Evolutionary conservation across 257 asterid genomes (phyloP).

Genomic region (Jacaranda copaia): DNA sequence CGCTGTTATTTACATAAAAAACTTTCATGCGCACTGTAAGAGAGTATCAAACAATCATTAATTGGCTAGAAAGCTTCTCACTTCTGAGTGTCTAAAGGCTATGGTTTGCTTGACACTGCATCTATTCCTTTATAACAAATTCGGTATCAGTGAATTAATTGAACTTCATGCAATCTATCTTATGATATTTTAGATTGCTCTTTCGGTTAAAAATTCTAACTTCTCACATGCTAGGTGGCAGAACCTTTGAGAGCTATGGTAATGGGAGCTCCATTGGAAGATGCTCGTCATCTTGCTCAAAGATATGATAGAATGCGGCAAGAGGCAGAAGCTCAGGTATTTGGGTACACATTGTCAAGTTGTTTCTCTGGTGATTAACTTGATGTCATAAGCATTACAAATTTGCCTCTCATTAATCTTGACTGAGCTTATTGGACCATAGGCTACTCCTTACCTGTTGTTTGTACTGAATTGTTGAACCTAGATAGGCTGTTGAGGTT

Average conservation of each 20-base stretch:
- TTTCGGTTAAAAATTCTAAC: slow-evolving; percentile 10
- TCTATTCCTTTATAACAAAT: neutral
- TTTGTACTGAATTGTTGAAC: slow-evolving; percentile 50
- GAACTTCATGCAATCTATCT: slow-evolving; percentile 11
- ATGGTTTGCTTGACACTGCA: too few relatives aligned
- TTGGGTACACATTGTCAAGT: slow-evolving; percentile 32
- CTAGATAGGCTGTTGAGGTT: slow-evolving; percentile 98
- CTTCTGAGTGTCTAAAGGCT: too few relatives aligned
- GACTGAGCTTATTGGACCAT: slow-evolving; percentile 34
- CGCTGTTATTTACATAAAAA: too few relatives aligned
- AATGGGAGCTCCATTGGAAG: slow-evolving; percentile 99
- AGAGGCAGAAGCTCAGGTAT: slow-evolving; percentile 99
- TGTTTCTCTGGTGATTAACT: slow-evolving; percentile 30
- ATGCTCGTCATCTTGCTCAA: slow-evolving; percentile 99
- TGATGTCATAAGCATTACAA: slow-evolving; percentile 5
- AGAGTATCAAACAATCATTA: too few relatives aligned
- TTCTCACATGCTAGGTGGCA: slow-evolving; percentile 68
- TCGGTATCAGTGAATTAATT: slow-evolving; percentile 17
- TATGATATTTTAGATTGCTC: slow-evolving; percentile 28
- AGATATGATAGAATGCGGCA: slow-evolving; percentile 97
- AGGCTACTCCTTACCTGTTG: slow-evolving; percentile 31
- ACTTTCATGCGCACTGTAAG: too few relatives aligned
- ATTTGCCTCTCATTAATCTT: slow-evolving; percentile 25
- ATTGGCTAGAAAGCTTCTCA: too few relatives aligned
- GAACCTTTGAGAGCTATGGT: slow-evolving; percentile 99